Evolutionary conservation across 2,329 filamentous ascomycete genomes (phyloP).

Genomic region (Mariannaea elegans): DNA sequence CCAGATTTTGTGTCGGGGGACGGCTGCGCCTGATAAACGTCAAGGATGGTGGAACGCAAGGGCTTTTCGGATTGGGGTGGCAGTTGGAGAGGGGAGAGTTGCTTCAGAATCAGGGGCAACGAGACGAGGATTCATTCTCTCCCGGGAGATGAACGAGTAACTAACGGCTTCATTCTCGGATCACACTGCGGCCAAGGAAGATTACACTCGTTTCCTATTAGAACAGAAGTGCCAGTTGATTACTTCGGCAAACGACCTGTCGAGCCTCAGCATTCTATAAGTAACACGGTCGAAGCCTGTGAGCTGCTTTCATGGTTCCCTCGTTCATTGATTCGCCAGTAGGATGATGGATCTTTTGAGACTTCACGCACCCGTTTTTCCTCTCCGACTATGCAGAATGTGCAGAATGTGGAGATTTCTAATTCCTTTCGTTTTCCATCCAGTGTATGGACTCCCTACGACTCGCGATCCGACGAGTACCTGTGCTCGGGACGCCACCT

Average conservation of each 20-base stretch:
- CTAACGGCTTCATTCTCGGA: background rate
- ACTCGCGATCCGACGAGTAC: slow-evolving; percentile 25
- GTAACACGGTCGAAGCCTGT: background rate
- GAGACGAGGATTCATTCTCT: background rate
- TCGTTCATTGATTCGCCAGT: background rate
- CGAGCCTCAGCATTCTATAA: slow-evolving; percentile 8
- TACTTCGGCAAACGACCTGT: background rate
- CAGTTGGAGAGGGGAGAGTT: background rate
- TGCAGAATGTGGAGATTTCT: slow-evolving; percentile 33
- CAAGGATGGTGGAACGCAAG: background rate
- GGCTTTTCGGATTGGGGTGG: background rate
- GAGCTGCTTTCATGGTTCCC: background rate
- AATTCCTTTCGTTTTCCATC: slow-evolving; percentile 16
- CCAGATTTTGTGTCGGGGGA: background rate
- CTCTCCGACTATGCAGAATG: background rate
- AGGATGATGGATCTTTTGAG: too few relatives aligned
- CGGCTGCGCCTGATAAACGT: background rate
- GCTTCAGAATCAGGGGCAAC: background rate
- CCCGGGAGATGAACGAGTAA: background rate
- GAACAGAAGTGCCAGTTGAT: background rate
- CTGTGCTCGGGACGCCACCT: slow-evolving; percentile 43
- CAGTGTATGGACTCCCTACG: slow-evolving; percentile 21
- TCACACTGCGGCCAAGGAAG: background rate
- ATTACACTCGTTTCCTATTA: background rate
- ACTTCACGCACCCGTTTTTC: background rate